Base-by-base conservation (phyloP, 2,329 filamentous ascomycete genomes). In the Gyromitra esculenta region DNA sequence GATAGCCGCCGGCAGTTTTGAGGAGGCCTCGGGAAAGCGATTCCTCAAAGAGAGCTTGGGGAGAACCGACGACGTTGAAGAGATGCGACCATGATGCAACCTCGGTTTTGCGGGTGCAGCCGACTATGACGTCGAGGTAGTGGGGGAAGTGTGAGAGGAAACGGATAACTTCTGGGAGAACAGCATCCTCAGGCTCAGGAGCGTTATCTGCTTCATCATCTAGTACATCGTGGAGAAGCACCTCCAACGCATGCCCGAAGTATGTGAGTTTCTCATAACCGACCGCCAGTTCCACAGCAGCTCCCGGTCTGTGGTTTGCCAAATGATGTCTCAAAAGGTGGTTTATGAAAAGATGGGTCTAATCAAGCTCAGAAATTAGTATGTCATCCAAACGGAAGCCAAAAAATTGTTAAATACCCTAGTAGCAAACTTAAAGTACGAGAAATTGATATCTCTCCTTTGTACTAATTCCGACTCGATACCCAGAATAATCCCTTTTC, bases 41-140 rank as follows among this genome's bases (percentile, higher is more conserved):
- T 83, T 97, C 93, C 83, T 99, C 95, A 81, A 99, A 99, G 0
- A 99, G 87, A 80, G 96, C 92, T 81, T 94, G 91, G 2, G 95
- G 93, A 0, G 95, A 93, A 0, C 96, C 96, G 0, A 99, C 87
- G 81, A 97, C 94, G 3, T 91, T 90, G 83, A 99, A 99, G 0
- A 99, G 87, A 0, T 96, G 97, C 76, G 92, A 90, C 96, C 96
- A 99, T 72, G 93, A 97, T 50, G 95, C 90, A 6, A 97, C 90
- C 82, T 99, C 96, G 0, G 96, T 99, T 84, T 99, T 99, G 70
- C 96, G 91, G 0, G 96, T 97, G 84, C 96, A 99, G 84, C 97
- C 96, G 21, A 99, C 91, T 31, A 99, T 91, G 74, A 98, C 96
- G 81, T 98, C 95, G 15, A 98, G 89, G 82, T 97, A 99, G 93